phyloP scores from a whole-genome alignment of 2,329 filamentous ascomycete genomes.

The Fonsecaea multimorphosa region DNA sequence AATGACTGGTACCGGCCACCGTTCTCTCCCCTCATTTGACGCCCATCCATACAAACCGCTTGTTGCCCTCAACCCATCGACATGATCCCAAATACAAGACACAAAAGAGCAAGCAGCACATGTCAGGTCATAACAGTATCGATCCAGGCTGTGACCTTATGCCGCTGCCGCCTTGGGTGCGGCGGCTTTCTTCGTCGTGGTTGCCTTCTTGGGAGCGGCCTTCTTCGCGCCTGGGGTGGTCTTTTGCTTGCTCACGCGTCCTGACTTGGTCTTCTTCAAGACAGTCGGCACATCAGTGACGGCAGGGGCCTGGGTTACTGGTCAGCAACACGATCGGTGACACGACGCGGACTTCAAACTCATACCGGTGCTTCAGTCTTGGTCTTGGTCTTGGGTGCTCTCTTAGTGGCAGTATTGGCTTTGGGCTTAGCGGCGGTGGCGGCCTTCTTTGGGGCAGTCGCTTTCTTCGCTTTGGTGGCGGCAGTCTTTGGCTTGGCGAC shows the following conservation, averaged over 20 bases:
- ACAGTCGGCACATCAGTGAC: constrained; percentile 72
- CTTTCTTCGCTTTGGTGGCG: constrained; percentile 57
- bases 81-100: constrained; percentile 31
- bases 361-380: constrained; percentile 42
- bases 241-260: constrained; percentile 76
- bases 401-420: constrained; percentile 55
- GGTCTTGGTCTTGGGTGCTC: constrained; percentile 42
- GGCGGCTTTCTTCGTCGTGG: constrained; percentile 54
- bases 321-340: constrained; percentile 36
- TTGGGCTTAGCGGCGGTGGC: constrained; percentile 61
- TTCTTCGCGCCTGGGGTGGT: constrained; percentile 53
- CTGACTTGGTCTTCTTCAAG: constrained; percentile 82
- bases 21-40: background rate
- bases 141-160: background rate
- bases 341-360: background rate
- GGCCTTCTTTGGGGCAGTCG: constrained; percentile 60
- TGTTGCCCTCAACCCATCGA: constrained; percentile 20
- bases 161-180: constrained; percentile 45
- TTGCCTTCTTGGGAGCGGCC: constrained; percentile 54
- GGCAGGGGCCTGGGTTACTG: constrained; percentile 63
- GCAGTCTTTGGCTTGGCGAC: constrained; percentile 52
- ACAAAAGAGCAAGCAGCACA: constrained; percentile 34
- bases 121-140: constrained; percentile 36
- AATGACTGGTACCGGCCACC: background rate
- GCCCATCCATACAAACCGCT: background rate